Base-by-base conservation (phyloP, 371 early-diverging fungal genomes). In the Mucor plumbeus region DNA sequence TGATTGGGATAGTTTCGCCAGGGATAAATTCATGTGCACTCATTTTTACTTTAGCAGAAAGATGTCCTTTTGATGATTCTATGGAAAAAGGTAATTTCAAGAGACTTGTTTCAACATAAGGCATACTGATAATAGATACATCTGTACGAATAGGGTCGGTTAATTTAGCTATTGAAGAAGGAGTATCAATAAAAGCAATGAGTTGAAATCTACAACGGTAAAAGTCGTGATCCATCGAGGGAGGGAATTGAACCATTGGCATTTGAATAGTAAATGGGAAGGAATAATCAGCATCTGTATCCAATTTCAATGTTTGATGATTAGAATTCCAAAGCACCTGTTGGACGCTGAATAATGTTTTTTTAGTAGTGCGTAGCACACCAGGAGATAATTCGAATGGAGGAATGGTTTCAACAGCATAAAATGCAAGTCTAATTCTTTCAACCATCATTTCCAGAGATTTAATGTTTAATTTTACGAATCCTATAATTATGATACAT, bases 211-310 rank as follows among this genome's bases (percentile, higher is more conserved):
- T 33, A 35, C 61, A 64, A 39, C 48, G 53, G 26, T 72, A 72
- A 14, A 17, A 11, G 10, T 35, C 11, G 9, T 63, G 50, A 9
- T 53, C 19, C 3, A 43, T 43, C 9, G 68, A 60, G 2, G 72
- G 68, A 35, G 72, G 72, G 14, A 68, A 68, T 33, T 72, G 67
- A 14, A 72, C 55, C 66, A 72, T 66, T 7, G 72, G 68, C 61
- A 72, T 67, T 44, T 72, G 72, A 50, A 72, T 41, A 7, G 56
- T 72, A 36, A 72, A 72, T 3, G 72, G 72, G 19, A 64, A 61
- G 1, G 40, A 47, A 9, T 38, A 54, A 9, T 59, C 56, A 0
- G 35, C 17, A n/a, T 57, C 26, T 38, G 21, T 13, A 9, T 57
- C 57, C 0, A 61, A 15, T 5, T 21, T 47, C 17, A 47, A 14